Percentiles rank a stretch among this genome's conserved stretches.
These are phyloP conservation scores for Pulveroboletus sp. DNA, from an alignment of 768 basidiomycete species.

Conservation along the genomic window DNA sequence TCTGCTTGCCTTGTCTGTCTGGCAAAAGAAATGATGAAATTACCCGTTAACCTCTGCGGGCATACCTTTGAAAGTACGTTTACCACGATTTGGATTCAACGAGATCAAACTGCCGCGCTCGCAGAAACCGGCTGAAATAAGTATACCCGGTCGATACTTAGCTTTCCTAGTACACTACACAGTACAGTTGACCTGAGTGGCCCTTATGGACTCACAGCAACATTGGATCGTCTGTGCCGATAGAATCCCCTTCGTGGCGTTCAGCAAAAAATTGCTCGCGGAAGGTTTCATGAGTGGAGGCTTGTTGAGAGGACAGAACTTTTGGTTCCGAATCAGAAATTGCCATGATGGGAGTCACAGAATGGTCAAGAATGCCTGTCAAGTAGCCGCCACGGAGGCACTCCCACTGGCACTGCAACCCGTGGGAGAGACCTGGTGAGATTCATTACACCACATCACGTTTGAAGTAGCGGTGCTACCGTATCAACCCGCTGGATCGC, in stretches of 20 bases:
- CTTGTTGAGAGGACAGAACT: slow-evolving; percentile 24
- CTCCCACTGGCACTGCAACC: neutral
- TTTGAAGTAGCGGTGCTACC: no score
- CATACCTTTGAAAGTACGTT: slow-evolving; percentile 73
- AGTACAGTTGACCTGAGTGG: neutral
- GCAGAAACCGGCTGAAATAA: slow-evolving; percentile 63
- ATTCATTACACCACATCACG: no score
- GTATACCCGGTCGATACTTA: slow-evolving; percentile 2
- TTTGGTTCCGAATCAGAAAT: neutral
- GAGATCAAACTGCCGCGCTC: slow-evolving; percentile 63
- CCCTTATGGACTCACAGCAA: slow-evolving; percentile 44
- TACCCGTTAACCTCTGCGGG: no score
- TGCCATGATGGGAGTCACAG: slow-evolving; percentile 11
- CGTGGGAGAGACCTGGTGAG: slow-evolving; percentile 1
- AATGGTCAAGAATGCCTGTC: neutral
- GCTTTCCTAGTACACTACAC: neutral
- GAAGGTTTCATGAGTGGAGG: slow-evolving; percentile 45
- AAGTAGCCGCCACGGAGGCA: neutral
- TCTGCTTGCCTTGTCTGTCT: slow-evolving; percentile 64
- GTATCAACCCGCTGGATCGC: no score
- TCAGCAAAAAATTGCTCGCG: slow-evolving; percentile 50
- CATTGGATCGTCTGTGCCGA: slow-evolving; percentile 59
- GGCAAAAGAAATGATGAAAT: neutral
- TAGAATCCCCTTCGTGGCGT: slow-evolving; percentile 53
- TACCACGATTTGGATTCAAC: slow-evolving; percentile 67